Percentiles rank a stretch among this genome's conserved stretches.
phyloP scores from a whole-genome alignment of 768 basidiomycete genomes.

The Hemileccinum impolitum region DNA sequence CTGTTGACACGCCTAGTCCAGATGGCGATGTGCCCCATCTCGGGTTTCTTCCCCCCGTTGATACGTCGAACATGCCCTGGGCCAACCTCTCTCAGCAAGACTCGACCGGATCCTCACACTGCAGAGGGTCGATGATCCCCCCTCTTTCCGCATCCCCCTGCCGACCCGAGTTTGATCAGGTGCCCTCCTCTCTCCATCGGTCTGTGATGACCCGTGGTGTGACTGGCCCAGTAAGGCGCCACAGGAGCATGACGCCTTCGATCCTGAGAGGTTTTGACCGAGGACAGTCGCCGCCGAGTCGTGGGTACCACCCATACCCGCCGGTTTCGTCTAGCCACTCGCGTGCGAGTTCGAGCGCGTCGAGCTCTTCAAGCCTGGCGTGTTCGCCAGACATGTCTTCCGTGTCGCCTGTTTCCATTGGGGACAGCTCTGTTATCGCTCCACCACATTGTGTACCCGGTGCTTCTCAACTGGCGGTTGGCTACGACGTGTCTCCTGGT shows the following conservation, averaged over 20 bases:
- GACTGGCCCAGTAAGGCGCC: slow-evolving; percentile 62
- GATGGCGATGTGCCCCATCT: slow-evolving; percentile 20
- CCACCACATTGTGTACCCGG: slow-evolving; percentile 24
- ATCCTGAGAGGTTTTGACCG: slow-evolving; percentile 50
- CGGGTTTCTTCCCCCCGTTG: slow-evolving; percentile 20
- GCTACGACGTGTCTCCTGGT: too few species aligned
- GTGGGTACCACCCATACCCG: slow-evolving; percentile 60
- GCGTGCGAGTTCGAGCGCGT: slow-evolving; percentile 28
- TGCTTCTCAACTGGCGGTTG: slow-evolving; percentile 17
- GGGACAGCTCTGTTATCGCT: slow-evolving; percentile 8
- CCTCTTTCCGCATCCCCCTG: slow-evolving; percentile 62
- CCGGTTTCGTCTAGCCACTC: slow-evolving; percentile 23
- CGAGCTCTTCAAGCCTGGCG: slow-evolving; percentile 28
- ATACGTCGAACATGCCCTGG: slow-evolving; percentile 26
- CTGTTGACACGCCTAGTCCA: slow-evolving; percentile 16
- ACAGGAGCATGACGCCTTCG: slow-evolving; percentile 77
- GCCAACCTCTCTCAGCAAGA: slow-evolving; percentile 18
- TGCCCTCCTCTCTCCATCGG: slow-evolving; percentile 18
- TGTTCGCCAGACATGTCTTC: slow-evolving; percentile 30
- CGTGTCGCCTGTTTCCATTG: slow-evolving; percentile 17
- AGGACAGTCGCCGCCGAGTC: slow-evolving; percentile 42
- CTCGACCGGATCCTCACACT: slow-evolving; percentile 29
- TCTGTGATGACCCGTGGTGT: slow-evolving; percentile 29
- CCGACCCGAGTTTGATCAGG: slow-evolving; percentile 60
- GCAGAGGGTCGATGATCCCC: slow-evolving; percentile 38